Conservation (phyloP, 1,284 basidiomycete species). For the Pseudozyma tsukubaensis region DNA sequence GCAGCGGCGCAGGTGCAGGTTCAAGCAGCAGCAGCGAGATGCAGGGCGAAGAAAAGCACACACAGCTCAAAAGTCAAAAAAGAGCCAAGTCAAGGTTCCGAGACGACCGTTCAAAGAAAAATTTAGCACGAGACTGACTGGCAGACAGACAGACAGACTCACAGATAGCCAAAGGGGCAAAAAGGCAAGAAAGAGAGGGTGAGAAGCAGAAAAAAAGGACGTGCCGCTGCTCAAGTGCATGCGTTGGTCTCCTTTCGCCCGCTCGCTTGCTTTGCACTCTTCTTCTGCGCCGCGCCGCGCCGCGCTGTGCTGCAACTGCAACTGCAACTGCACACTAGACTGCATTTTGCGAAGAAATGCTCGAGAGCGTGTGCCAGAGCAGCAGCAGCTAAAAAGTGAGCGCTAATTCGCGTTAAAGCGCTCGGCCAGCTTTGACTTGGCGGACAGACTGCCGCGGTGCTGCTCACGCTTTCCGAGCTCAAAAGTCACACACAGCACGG, state of each 20-base stretch:
- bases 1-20: slow-evolving; percentile 20
- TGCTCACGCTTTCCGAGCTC: not conserved
- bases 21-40: slow-evolving; percentile 6
- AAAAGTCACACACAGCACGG: not conserved
- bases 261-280: too few relatives aligned
- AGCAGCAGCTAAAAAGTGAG: not conserved
- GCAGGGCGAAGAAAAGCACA: slow-evolving; percentile 30
- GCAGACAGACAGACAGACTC: not conserved
- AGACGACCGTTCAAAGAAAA: slow-evolving; percentile 7
- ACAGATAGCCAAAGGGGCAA: too few relatives aligned
- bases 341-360: too few relatives aligned
- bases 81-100: slow-evolving; percentile 2
- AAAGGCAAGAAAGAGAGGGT: not conserved
- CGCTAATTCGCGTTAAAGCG: not conserved
- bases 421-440: not conserved
- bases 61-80: slow-evolving; percentile 2
- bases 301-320: too few relatives aligned
- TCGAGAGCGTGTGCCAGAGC: not conserved
- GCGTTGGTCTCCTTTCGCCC: not conserved
- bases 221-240: slow-evolving; percentile 7
- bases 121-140: not conserved
- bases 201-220: not conserved
- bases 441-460: not conserved
- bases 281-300: too few relatives aligned
- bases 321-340: too few relatives aligned